Evolutionary conservation across 2,329 filamentous ascomycete genomes (phyloP), one percentile per base, ranked within the genome.

Genomic region (Fusarium sp.): DNA sequence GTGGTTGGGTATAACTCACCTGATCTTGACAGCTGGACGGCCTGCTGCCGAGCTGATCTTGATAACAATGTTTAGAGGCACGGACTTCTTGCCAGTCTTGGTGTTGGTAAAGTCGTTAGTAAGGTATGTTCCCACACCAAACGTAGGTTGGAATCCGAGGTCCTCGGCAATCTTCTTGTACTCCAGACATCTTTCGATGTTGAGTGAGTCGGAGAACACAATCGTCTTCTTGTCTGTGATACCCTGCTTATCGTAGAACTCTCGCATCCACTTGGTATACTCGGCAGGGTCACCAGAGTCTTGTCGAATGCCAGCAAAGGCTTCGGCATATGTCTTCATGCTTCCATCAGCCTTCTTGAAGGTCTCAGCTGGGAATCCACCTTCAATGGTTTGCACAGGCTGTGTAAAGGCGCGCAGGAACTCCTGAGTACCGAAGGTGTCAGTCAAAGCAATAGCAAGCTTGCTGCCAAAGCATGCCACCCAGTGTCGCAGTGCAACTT

Each of bases 11-110:
- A 11, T 6, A 4, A 64, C 78, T 72, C 51, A 82, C 83, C 82
- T 98, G 72, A 99, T 93, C 84, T 99, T 99, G 77, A 99, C 90
- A 4, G 96, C 94, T 0, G 91, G 88, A 48, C 90, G 88, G 8
- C 94, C 94, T 16, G 85, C 88, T 0, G 94, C 96, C 12, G 93
- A 94, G 67, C 93, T 93, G 65, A 99, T 87, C 83, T 99, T 99
- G 82, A 99, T 98, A 73, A 99, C 96, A 75, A 99, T 99, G 76
- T 99, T 99, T 58, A 99, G 83, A 0, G 96, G 96, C 18, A 90
- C 89, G 1, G 94, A 98, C 81, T 98, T 98, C 73, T 90, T 89
- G 41, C 91, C 90, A 1, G 90, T 92, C 38, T 85, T 89, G 65
- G 87, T 83, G 70, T 92, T 88, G n/a, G 83, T 83, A 78, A 96